A percentile compares a stretch with the other conserved stretches of the same genome.
Conservation (phyloP, 2,329 filamentous ascomycete genomes). For the Sporothrix pseudoabietina region DNA sequence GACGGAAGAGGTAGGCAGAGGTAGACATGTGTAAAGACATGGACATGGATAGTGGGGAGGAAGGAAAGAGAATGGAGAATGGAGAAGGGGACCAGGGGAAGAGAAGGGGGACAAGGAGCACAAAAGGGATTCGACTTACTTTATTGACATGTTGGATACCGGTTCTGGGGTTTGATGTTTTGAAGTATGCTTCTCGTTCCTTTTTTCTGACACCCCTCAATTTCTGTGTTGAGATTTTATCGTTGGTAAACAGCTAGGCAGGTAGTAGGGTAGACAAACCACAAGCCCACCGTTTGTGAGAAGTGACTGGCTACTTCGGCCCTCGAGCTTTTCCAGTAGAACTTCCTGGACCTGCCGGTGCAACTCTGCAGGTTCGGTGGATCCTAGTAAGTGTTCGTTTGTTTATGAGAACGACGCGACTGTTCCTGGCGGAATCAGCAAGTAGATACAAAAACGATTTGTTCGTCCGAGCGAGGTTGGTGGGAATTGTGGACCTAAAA, state of each 20-base stretch:
- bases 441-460: slow-evolving; percentile 36
- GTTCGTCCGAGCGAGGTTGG: slow-evolving; percentile 22
- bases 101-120: slow-evolving; percentile 24
- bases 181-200: slow-evolving; percentile 34
- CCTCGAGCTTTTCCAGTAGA: slow-evolving; percentile 39
- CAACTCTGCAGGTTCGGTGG: slow-evolving; percentile 39
- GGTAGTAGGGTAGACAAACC: slow-evolving; percentile 35
- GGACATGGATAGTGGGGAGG: not conserved
- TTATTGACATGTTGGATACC: slow-evolving; percentile 53
- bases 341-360: slow-evolving; percentile 42
- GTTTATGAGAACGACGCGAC: slow-evolving; percentile 37
- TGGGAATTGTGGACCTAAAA: slow-evolving; percentile 27
- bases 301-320: slow-evolving; percentile 19
- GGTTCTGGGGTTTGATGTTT: not conserved
- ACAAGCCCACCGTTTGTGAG: slow-evolving; percentile 3
- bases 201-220: not conserved
- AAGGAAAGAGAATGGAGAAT: not conserved
- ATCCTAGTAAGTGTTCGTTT: slow-evolving; percentile 38
- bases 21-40: not conserved
- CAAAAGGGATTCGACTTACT: slow-evolving; percentile 46
- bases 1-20: not conserved
- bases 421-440: slow-evolving; percentile 41
- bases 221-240: slow-evolving; percentile 29
- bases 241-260: slow-evolving; percentile 33
- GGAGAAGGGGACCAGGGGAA: not conserved